phyloP scores from a whole-genome alignment of 495 filamentous ascomycete genomes.

The Aspergillus leporis region DNA sequence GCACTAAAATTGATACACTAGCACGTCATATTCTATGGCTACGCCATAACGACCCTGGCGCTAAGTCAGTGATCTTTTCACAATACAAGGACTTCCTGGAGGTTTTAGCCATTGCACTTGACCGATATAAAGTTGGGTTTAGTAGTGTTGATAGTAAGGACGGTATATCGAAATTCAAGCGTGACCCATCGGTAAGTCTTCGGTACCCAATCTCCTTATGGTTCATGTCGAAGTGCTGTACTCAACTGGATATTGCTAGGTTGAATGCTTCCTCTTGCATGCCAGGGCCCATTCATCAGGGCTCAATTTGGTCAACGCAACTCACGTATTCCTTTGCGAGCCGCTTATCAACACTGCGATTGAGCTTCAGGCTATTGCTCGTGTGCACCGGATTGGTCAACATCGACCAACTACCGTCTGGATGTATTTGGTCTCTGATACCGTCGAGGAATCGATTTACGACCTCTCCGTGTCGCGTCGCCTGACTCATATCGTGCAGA shows the following conservation, averaged over 20 bases:
- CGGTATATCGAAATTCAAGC: slow-evolving; percentile 73
- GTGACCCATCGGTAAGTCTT: slow-evolving; percentile 58
- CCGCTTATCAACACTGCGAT: slow-evolving; percentile 90
- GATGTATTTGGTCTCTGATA: slow-evolving; percentile 87
- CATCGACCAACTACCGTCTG: slow-evolving; percentile 85
- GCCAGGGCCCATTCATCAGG: slow-evolving; percentile 85
- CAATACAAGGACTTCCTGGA: slow-evolving; percentile 83
- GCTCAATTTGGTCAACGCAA: slow-evolving; percentile 87
- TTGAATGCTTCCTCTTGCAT: slow-evolving; percentile 87
- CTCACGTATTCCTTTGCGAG: slow-evolving; percentile 92
- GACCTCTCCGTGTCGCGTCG: slow-evolving; percentile 77
- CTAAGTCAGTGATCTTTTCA: slow-evolving; percentile 89
- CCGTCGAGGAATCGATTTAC: slow-evolving; percentile 88
- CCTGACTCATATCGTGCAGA: slow-evolving; percentile 68
- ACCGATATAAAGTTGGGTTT: slow-evolving; percentile 66
- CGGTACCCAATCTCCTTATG: not conserved
- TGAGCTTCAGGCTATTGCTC: slow-evolving; percentile 89
- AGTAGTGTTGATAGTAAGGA: slow-evolving; percentile 61
- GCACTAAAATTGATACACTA: slow-evolving; percentile 86
- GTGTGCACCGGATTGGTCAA: slow-evolving; percentile 93
- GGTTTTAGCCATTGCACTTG: slow-evolving; percentile 67
- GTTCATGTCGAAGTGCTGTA: not conserved
- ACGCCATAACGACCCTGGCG: slow-evolving; percentile 76
- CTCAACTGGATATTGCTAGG: slow-evolving; percentile 23
- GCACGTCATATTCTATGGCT: slow-evolving; percentile 83